Percentiles rank a stretch among this genome's conserved stretches.
These are phyloP conservation scores for Spathaspora hagerdaliae DNA, from an alignment of 805 yeast genomes.

Conservation along the genomic window DNA sequence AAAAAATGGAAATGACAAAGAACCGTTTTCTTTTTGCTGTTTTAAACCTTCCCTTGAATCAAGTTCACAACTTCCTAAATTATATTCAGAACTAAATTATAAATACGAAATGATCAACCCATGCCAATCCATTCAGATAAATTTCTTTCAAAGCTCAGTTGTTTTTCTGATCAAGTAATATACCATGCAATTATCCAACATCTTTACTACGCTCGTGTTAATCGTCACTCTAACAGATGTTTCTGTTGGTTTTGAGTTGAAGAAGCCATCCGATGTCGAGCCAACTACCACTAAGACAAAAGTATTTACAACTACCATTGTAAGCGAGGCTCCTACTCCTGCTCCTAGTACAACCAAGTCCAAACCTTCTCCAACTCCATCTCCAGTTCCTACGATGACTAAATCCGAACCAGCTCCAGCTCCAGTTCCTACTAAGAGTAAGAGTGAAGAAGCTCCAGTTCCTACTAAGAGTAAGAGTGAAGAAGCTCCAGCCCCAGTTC, in stretches of 20 bases:
- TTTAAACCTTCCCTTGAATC: not conserved
- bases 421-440: not conserved
- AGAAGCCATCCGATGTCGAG: not conserved
- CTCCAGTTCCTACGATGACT: not conserved
- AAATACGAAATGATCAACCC: not conserved
- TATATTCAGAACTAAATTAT: too few species aligned
- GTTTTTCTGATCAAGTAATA: too few species aligned
- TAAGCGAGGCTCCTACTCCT: not conserved
- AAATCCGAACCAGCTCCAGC: not conserved
- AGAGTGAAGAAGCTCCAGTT: not conserved
- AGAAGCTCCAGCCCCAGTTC: not conserved
- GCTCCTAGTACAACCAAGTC: not conserved
- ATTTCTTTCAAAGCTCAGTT: not conserved
- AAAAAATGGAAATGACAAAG: not conserved
- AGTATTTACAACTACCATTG: not conserved
- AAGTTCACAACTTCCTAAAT: not conserved
- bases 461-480: not conserved
- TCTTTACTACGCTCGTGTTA: not conserved
- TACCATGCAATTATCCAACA: not conserved
- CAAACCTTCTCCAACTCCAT: not conserved
- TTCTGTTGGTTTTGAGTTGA: not conserved
- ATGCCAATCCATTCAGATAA: not conserved
- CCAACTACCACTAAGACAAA: not conserved
- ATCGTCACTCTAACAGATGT: not conserved
- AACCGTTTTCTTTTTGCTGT: not conserved